Conservation (phyloP, 2,329 filamentous ascomycete species). For the Claviceps humidiphila region DNA sequence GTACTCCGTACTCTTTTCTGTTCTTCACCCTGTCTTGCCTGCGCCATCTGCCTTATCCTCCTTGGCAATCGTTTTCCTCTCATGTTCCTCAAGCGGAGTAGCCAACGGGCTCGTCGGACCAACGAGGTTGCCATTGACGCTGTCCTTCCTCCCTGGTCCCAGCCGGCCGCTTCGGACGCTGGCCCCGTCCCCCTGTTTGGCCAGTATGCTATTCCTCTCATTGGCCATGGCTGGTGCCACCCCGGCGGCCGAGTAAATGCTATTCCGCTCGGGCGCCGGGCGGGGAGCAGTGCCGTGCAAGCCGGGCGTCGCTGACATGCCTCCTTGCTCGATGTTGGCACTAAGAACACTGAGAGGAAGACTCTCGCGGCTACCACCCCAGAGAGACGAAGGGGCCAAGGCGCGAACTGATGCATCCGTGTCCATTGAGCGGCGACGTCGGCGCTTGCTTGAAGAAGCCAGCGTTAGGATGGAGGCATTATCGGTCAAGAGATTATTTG, state of each 20-base stretch:
- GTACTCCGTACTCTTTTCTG: background rate
- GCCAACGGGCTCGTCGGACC: constrained; percentile 48
- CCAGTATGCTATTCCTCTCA: constrained; percentile 73
- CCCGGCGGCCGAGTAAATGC: constrained; percentile 68
- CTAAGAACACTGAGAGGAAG: constrained; percentile 68
- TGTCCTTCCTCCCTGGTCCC: constrained; percentile 70
- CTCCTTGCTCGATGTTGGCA: constrained; percentile 46
- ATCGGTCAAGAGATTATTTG: constrained; percentile 70
- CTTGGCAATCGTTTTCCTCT: constrained; percentile 19
- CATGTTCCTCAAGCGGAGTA: constrained; percentile 36
- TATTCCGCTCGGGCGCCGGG: constrained; percentile 50
- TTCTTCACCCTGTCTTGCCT: constrained; percentile 8
- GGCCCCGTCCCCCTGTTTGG: constrained; percentile 55
- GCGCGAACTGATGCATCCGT: constrained; percentile 78
- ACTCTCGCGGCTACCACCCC: constrained; percentile 69
- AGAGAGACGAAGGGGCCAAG: constrained; percentile 69
- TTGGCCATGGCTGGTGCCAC: constrained; percentile 51
- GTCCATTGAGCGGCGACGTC: constrained; percentile 66
- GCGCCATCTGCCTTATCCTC: constrained; percentile 16
- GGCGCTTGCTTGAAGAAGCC: constrained; percentile 68
- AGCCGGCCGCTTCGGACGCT: constrained; percentile 67
- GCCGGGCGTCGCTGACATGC: constrained; percentile 31
- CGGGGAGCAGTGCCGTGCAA: constrained; percentile 38
- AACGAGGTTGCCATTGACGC: constrained; percentile 63
- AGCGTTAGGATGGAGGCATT: constrained; percentile 78